A percentile compares a stretch with the other conserved stretches of the same genome.
phyloP scores from a whole-genome alignment of 164 flowering plant species.

The Chimonanthus praecox region DNA sequence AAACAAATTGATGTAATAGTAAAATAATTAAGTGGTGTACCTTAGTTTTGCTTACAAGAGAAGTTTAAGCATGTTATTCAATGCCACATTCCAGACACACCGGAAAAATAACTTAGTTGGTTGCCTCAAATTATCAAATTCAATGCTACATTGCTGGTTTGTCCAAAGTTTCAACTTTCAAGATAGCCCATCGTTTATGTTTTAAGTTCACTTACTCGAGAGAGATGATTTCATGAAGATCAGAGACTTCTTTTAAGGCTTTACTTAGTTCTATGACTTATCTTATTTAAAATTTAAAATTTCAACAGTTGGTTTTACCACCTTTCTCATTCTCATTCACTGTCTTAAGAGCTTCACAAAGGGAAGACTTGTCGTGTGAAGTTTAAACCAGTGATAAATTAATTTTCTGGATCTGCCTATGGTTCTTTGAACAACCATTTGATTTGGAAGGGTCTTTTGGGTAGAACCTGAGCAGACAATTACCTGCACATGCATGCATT shows the following conservation, averaged over 20 bases:
- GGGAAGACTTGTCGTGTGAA: slow-evolving; percentile 6
- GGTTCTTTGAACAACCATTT: background rate
- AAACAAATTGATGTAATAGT: no score
- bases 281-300: no score
- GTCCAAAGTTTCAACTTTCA: no score
- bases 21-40: no score
- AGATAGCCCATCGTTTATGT: no score
- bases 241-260: background rate
- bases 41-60: no score
- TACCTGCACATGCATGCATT: background rate
- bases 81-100: no score
- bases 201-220: background rate
- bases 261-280: background rate
- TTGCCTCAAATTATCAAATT: no score
- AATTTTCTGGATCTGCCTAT: slow-evolving; percentile 1
- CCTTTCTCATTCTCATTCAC: slow-evolving; percentile 2
- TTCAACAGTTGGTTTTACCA: background rate
- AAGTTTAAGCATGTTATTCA: no score
- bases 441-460: slow-evolving; percentile 6
- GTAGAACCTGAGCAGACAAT: slow-evolving; percentile 1
- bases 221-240: background rate
- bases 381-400: slow-evolving; percentile 11
- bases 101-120: no score
- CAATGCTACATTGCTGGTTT: no score
- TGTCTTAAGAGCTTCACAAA: slow-evolving; percentile 9